Conservation (phyloP, 495 filamentous ascomycete species). For the Poronia punctata region DNA sequence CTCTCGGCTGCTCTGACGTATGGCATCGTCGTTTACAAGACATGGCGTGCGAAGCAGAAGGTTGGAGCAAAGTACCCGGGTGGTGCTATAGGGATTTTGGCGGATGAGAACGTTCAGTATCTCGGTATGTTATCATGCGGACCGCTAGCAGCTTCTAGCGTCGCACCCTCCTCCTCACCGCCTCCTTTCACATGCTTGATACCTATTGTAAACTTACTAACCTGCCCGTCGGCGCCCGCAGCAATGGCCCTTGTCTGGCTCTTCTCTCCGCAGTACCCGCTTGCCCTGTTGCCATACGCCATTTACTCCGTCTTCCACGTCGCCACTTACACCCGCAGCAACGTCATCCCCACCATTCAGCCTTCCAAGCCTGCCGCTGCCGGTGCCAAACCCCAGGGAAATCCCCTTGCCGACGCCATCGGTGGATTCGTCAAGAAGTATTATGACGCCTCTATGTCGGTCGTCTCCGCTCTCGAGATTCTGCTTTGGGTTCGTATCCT, state of each 20-base stretch:
- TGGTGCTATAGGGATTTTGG: conserved; percentile 55
- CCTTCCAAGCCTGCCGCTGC: conserved; percentile 46
- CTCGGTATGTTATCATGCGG: conserved; percentile 56
- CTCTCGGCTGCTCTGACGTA: conserved; percentile 84
- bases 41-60: conserved; percentile 73
- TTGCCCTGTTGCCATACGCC: conserved; percentile 87
- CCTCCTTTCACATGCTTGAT: not conserved
- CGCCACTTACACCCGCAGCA: conserved; percentile 70
- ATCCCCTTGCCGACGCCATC: conserved; percentile 70
- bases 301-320: conserved; percentile 99
- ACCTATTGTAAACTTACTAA: conserved; percentile 5
- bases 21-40: conserved; percentile 99
- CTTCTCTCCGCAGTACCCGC: conserved; percentile 75
- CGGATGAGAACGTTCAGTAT: conserved; percentile 97
- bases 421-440: conserved; percentile 94
- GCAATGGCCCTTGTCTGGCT: conserved; percentile 96
- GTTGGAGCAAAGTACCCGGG: conserved; percentile 51
- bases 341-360: conserved; percentile 58
- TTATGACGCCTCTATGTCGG: conserved; percentile 83
- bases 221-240: conserved; percentile 26
- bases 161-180: conserved; percentile 1
- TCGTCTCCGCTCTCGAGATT: conserved; percentile 71
- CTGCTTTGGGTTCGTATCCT: conserved; percentile 76
- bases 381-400: conserved; percentile 53
- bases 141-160: no score